Percentiles rank a stretch among this genome's conserved stretches.
Evolutionary conservation across 176 grass and related monocot genomes (phyloP).

Genomic region (Tillandsia fasciculata): DNA sequence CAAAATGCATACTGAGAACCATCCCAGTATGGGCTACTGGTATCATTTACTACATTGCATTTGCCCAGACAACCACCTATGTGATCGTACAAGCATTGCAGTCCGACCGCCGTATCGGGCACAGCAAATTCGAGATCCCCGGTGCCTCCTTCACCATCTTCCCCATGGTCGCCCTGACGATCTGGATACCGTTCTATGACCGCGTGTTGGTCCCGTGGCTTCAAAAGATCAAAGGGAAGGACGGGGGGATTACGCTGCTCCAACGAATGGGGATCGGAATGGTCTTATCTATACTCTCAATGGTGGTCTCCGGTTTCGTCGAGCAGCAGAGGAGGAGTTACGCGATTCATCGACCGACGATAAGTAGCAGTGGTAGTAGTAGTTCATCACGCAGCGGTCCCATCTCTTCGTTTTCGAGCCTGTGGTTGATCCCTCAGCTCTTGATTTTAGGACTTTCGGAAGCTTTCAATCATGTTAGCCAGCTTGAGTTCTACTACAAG

Average conservation of each 20-base stretch:
- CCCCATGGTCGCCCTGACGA: slow-evolving; percentile 47
- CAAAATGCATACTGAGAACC: slow-evolving; percentile 57
- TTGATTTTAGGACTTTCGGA: slow-evolving; percentile 40
- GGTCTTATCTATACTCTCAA: slow-evolving; percentile 32
- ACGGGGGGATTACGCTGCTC: slow-evolving; percentile 49
- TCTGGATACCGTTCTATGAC: slow-evolving; percentile 67
- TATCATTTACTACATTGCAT: slow-evolving; percentile 36
- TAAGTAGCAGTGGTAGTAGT: no score
- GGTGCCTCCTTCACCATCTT: slow-evolving; percentile 47
- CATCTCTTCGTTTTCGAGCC: slow-evolving; percentile 33
- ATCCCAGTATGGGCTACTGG: slow-evolving; percentile 48
- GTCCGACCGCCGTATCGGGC: slow-evolving; percentile 33
- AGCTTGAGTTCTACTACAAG: slow-evolving; percentile 77
- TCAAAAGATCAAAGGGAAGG: slow-evolving; percentile 24
- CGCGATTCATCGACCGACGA: slow-evolving; percentile 2
- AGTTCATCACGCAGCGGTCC: not conserved
- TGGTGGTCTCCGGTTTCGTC: slow-evolving; percentile 30
- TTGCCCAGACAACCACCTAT: slow-evolving; percentile 49
- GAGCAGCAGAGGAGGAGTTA: slow-evolving; percentile 26
- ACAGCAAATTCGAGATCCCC: slow-evolving; percentile 33
- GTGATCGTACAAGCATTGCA: slow-evolving; percentile 45
- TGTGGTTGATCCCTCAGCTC: slow-evolving; percentile 61
- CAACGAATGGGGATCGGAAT: slow-evolving; percentile 67
- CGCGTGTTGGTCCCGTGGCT: slow-evolving; percentile 37
- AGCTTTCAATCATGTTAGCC: slow-evolving; percentile 61